These are phyloP conservation scores for Omphalea diandra DNA, from an alignment of 441 rosid genomes.

Conservation along the genomic window DNA sequence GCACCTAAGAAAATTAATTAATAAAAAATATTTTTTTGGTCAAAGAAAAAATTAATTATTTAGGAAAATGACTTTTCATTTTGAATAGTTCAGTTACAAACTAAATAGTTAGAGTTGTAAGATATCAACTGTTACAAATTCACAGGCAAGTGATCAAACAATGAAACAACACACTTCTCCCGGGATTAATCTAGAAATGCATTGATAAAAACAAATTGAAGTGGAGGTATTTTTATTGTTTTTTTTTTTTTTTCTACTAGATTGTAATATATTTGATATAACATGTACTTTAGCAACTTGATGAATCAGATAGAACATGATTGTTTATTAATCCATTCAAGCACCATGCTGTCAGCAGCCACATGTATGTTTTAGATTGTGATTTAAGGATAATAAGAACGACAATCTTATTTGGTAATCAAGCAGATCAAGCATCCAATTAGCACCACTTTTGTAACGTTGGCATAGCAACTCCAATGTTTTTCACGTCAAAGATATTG, in stretches of 20 bases:
- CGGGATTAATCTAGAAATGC: background rate
- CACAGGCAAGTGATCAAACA: background rate
- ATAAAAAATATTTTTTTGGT: no score
- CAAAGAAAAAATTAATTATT: no score
- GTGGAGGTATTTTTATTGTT: background rate
- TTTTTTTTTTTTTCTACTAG: background rate
- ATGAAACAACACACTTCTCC: background rate
- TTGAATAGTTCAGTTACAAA: no score
- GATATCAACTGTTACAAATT: background rate
- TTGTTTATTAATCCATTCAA: background rate
- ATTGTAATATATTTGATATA: background rate
- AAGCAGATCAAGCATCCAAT: slow-evolving; percentile 31
- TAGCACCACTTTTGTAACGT: slow-evolving; percentile 64
- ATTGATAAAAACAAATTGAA: background rate
- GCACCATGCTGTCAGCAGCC: background rate
- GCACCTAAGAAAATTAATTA: no score
- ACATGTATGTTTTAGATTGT: slow-evolving; percentile 5
- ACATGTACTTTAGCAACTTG: background rate
- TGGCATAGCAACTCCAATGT: no score
- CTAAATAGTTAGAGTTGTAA: background rate
- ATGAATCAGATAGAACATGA: background rate
- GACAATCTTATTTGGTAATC: slow-evolving; percentile 3
- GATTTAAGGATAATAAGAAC: background rate
- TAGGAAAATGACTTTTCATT: no score
- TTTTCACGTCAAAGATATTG: slow-evolving; percentile 78